Evolutionary conservation across 352 stramenopile species (phyloP).

Genomic region (Peronospora tabacina): DNA sequence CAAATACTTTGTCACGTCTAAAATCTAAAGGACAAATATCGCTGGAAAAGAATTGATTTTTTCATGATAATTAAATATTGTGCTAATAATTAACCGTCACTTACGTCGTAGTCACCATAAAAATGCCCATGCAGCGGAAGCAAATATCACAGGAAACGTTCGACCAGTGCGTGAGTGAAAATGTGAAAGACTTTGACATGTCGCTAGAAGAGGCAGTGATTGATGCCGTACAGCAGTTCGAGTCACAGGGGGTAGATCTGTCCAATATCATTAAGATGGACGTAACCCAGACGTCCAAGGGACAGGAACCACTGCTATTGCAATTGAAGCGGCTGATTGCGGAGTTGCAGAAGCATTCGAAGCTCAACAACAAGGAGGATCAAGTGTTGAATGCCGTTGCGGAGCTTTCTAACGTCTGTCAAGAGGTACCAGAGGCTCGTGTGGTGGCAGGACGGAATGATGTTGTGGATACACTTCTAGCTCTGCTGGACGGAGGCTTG

Average conservation of each 20-base stretch:
- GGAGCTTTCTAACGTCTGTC: constrained; percentile 32
- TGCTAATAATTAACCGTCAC: too few species aligned
- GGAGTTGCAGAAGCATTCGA: constrained; percentile 15
- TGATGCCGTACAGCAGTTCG: constrained; percentile 81
- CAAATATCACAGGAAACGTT: constrained; percentile 88
- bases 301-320: constrained; percentile 16
- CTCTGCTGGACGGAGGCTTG: constrained; percentile 23
- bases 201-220: constrained; percentile 56
- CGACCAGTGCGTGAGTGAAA: constrained; percentile 85
- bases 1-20: neutral
- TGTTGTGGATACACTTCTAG: constrained; percentile 38
- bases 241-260: constrained; percentile 81
- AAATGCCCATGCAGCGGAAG: constrained; percentile 25
- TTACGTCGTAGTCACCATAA: neutral
- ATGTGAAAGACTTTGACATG: constrained; percentile 89
- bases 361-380: constrained; percentile 2
- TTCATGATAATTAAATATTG: neutral
- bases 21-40: too few species aligned
- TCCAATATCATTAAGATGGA: constrained; percentile 72
- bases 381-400: constrained; percentile 20
- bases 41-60: too few species aligned
- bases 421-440: constrained; percentile 42
- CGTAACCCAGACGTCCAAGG: neutral
- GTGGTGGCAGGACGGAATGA: constrained; percentile 57
- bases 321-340: constrained; percentile 34